phyloP scores from a whole-genome alignment of 306 rosid species.

The Pachyrhizus erosus region DNA sequence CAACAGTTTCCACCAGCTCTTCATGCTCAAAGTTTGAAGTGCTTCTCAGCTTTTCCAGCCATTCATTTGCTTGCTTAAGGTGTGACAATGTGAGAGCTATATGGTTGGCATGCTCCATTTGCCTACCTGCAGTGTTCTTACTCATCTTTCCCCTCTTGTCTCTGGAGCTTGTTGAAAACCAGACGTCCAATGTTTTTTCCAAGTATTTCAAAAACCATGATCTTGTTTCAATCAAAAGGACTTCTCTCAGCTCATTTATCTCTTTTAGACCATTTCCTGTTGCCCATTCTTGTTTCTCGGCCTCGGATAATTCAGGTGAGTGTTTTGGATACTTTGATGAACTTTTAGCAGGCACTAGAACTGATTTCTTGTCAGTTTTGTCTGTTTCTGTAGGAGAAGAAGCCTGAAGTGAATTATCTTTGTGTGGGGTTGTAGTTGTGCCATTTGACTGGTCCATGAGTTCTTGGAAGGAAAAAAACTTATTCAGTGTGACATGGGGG shows the following conservation, averaged over 20 bases:
- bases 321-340: slow-evolving; percentile 12
- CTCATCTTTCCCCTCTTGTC: not conserved
- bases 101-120: slow-evolving; percentile 18
- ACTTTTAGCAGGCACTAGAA: not conserved
- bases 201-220: slow-evolving; percentile 20
- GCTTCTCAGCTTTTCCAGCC: slow-evolving; percentile 18
- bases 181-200: slow-evolving; percentile 6
- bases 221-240: slow-evolving; percentile 17
- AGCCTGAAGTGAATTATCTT: not conserved
- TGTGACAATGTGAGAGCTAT: slow-evolving; percentile 15
- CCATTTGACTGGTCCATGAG: slow-evolving; percentile 18
- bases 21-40: not conserved
- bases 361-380: not conserved
- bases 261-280: slow-evolving; percentile 1
- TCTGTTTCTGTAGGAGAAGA: not conserved
- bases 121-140: not conserved
- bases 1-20: slow-evolving; percentile 44
- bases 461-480: slow-evolving; percentile 28
- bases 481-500: slow-evolving; percentile 9
- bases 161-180: slow-evolving; percentile 14
- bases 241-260: not conserved
- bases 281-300: slow-evolving; percentile 19
- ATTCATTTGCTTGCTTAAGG: slow-evolving; percentile 29
- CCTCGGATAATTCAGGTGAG: not conserved
- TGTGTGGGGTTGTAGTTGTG: not conserved